These are phyloP conservation scores for Ambrosia trifida DNA, from an alignment of 129 eudicot species.

Conservation along the genomic window DNA sequence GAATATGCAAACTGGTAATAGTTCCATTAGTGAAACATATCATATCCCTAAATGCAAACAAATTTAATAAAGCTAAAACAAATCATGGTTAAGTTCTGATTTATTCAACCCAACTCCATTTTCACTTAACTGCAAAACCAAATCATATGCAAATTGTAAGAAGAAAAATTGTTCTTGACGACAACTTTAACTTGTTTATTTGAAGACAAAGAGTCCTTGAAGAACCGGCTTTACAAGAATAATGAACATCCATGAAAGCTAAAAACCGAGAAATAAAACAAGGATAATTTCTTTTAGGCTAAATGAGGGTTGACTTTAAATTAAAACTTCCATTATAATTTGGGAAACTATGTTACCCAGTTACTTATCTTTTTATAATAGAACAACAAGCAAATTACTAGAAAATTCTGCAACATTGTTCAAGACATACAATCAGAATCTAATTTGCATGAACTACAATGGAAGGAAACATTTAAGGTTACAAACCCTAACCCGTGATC, in stretches of 20 bases:
- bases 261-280: neutral
- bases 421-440: conserved; percentile 11
- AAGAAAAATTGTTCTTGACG: too few relatives aligned
- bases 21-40: too few relatives aligned
- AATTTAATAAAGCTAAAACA: too few relatives aligned
- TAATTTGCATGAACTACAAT: conserved; percentile 12
- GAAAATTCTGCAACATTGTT: neutral
- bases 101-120: too few relatives aligned
- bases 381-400: neutral
- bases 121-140: too few relatives aligned
- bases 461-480: conserved; percentile 8
- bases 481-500: conserved; percentile 22
- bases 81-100: too few relatives aligned
- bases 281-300: neutral
- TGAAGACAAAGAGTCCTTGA: neutral
- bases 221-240: neutral
- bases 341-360: neutral
- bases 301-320: neutral
- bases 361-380: too few relatives aligned
- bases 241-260: neutral
- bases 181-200: too few relatives aligned
- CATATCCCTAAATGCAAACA: too few relatives aligned
- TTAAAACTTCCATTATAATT: neutral
- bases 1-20: too few relatives aligned
- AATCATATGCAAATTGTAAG: too few relatives aligned